Evolutionary conservation across 208 protist species (phyloP).

Genomic region (Acanthamoeba healyi): DNA sequence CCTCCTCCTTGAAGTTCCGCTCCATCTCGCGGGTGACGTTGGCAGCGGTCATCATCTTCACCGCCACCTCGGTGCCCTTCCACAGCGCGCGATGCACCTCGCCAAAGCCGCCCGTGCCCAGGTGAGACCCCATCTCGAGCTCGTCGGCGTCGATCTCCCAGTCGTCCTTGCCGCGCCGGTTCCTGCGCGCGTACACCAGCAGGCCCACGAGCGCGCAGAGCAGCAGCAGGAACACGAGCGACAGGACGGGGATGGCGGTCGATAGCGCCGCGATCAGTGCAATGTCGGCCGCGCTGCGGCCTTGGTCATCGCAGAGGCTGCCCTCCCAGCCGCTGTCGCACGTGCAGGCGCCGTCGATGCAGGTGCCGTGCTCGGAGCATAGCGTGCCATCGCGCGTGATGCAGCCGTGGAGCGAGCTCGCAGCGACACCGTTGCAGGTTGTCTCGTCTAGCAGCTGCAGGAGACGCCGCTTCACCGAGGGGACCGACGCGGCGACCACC

Average conservation of each 20-base stretch:
- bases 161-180: neutral
- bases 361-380: neutral
- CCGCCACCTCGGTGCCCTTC: slow-evolving; percentile 70
- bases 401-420: slow-evolving; percentile 8
- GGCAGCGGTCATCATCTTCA: slow-evolving; percentile 66
- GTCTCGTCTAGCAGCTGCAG: neutral
- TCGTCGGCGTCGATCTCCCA: slow-evolving; percentile 65
- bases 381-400: slow-evolving; percentile 23
- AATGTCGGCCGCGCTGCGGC: neutral
- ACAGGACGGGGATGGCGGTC: neutral
- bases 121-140: slow-evolving; percentile 24
- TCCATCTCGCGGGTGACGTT: slow-evolving; percentile 75
- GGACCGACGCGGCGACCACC: neutral
- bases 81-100: slow-evolving; percentile 42
- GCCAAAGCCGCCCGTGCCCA: slow-evolving; percentile 62
- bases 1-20: slow-evolving; percentile 83
- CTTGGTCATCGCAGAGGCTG: neutral
- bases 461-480: neutral
- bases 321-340: neutral
- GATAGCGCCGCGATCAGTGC: neutral
- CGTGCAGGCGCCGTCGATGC: neutral
- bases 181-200: neutral
- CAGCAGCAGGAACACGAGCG: neutral
- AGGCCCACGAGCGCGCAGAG: neutral
- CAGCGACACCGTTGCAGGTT: neutral